Base-by-base conservation (phyloP, 1,139 yeast genomes). In the Wickerhamiella pararugosa region DNA sequence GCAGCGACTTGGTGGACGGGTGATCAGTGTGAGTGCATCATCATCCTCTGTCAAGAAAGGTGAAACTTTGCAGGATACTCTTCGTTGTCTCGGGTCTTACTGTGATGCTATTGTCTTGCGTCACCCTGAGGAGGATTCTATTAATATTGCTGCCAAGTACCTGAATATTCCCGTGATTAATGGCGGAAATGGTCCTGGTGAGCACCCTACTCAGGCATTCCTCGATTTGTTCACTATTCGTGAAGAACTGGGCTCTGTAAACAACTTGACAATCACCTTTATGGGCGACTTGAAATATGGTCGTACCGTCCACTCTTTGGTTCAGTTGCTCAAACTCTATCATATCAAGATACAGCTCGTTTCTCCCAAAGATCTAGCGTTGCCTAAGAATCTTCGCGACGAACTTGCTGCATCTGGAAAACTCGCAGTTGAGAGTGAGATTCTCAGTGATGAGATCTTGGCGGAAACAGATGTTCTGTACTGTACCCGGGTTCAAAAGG, bases 1-100 rank as follows among this genome's bases (percentile, higher is more conserved):
- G 98, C 97, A 92, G 71, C 81, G 99, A 69, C 73, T 92, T 56
- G 99, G 99, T 62, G 99, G 99, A 60, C 78, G 94, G 63, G 95
- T 87, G 52, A 82, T 92, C 53, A 75, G 93, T 43, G 80, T 92
- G 51, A 71, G 83, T 51, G 81, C 92, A 47, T 75, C 74, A 47
- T 71, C 90, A 37, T 86, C 97, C 21, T 84, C 96, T 27, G 94
- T 87, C 43, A 83, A 84, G 69, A 92, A 92, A 72, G 99, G 99
- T 51, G 99, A 92, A 70, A 82, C 97, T 41, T 71, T 92, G 57
- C 97, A 90, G 67, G 99, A 92, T 60, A 90, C 98, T 39, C 75
- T 92, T 53, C 77, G 98, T 65, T 77, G 96, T 10, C 70, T 92
- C 65, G 94, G 95, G 25, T 82, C 94, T 58, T 92, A 92, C 66